phyloP scores from a whole-genome alignment of 1,284 basidiomycete species.

The Trametes polyzona region DNA sequence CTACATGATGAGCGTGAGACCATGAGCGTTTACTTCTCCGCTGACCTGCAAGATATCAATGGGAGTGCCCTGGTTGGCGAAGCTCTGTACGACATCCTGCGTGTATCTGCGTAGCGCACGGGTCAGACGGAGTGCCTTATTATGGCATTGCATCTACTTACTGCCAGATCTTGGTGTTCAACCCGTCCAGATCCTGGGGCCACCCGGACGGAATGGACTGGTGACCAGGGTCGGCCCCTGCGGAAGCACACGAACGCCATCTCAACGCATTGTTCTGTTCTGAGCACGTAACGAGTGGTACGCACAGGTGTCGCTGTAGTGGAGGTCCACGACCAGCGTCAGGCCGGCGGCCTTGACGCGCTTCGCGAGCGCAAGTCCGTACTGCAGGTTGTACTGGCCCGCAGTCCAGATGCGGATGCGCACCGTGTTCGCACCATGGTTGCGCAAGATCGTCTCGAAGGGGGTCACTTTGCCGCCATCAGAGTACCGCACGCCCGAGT shows the following conservation, averaged over 20 bases:
- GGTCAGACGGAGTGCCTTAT: background rate
- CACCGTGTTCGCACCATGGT: conserved; percentile 59
- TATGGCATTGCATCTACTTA: conserved; percentile 29
- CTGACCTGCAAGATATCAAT: conserved; percentile 54
- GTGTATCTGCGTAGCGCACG: conserved; percentile 49
- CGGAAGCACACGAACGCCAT: too few species aligned
- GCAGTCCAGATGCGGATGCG: conserved; percentile 68
- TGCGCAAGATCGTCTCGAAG: conserved; percentile 58
- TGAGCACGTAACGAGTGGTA: too few species aligned
- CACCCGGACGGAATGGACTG: conserved; percentile 63
- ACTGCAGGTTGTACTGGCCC: conserved; percentile 55
- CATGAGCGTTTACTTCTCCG: too few species aligned
- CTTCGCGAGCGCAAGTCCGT: conserved; percentile 59
- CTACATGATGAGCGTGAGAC: background rate
- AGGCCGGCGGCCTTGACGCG: conserved; percentile 59
- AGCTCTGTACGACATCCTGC: conserved; percentile 51
- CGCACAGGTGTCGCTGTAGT: conserved; percentile 68
- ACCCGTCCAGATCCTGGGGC: conserved; percentile 52
- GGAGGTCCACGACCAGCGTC: conserved; percentile 60
- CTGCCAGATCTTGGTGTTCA: conserved; percentile 61
- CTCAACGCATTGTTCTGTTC: too few species aligned
- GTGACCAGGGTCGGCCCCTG: conserved; percentile 67
- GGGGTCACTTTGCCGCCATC: conserved; percentile 45
- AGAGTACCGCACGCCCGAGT: conserved; percentile 51
- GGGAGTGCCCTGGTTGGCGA: conserved; percentile 56